Evolutionary conservation across 345 rosid species (phyloP), one percentile per base, ranked within the genome.

Genomic region (Sonneratia alba): DNA sequence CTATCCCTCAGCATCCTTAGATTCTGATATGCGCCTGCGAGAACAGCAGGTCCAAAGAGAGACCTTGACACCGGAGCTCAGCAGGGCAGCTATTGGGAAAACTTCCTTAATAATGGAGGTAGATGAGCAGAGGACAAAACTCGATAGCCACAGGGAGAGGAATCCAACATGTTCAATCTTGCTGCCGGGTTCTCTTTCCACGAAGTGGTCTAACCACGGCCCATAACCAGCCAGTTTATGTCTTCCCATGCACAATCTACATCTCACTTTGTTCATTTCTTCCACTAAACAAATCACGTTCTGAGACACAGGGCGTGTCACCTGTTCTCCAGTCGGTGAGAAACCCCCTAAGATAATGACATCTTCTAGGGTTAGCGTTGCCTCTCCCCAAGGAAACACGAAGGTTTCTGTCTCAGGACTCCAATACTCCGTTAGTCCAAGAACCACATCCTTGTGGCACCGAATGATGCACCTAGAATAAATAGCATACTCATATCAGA

Each of bases 301-400:
- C 15, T 6, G 22, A 18, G 59, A 3, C 2, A 19, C 59, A 53
- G 59, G 59, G 59, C n/a, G n/a, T 16, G 14, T 7, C 59, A 53
- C 59, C 22, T 0, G 22, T 6, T 18, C 59, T 18, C 59, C 59
- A 53, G 8, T 48, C 53, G 53, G 53, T 48, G 89, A 77, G 74
- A 71, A 86, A 0, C 86, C 83, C 40, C 85, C 72, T 8, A 75
- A 79, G 10, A 85, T 19, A 79, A 74, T 67, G 57, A 83, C 72
- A 59, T 86, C 88, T 66, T 88, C 89, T 6, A 88, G 76, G 3
- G 89, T 82, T 2, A 86, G 12, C 2, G 83, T 82, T 4, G 87
- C 80, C 74, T 83, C 90, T 45, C 87, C 90, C 86, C 86, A 88
- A 5, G 81, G 73, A 16, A 86, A 85, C 24, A 85, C 48, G 42